These are phyloP conservation scores for Curvularia spicifera DNA, from an alignment of 2,329 filamentous ascomycete species.

Conservation along the genomic window DNA sequence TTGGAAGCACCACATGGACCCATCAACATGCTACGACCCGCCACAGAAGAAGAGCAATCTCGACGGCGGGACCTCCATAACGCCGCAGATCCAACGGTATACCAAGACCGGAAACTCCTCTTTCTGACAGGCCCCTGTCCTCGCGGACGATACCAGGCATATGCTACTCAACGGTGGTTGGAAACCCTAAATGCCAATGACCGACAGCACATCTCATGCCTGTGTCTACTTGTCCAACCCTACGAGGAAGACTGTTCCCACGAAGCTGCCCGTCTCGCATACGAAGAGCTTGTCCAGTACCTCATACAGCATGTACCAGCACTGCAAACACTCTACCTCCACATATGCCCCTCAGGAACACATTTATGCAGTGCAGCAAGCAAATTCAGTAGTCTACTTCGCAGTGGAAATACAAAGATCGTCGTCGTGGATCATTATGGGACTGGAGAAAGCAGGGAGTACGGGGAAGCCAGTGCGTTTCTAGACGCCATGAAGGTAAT, in stretches of 20 bases:
- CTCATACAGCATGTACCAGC: conserved; percentile 21
- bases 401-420: conserved; percentile 17
- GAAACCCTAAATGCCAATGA: conserved; percentile 21
- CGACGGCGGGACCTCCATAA: conserved; percentile 29
- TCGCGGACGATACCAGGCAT: conserved; percentile 43
- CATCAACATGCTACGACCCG: conserved; percentile 42
- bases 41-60: conserved; percentile 24
- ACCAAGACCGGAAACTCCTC: conserved; percentile 35
- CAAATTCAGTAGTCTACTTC: conserved; percentile 21
- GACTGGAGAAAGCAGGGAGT: conserved; percentile 8
- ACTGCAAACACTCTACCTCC: conserved; percentile 26
- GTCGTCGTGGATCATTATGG: conserved; percentile 9
- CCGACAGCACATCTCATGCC: conserved; percentile 25
- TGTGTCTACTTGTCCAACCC: conserved; percentile 34
- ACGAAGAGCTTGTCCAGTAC: conserved; percentile 26
- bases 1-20: conserved; percentile 30
- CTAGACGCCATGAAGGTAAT: conserved; percentile 6
- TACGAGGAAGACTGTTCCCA: conserved; percentile 41
- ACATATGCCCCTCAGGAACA: conserved; percentile 25
- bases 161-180: conserved; percentile 40
- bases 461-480: conserved; percentile 11
- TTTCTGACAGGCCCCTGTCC: conserved; percentile 41
- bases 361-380: conserved; percentile 10
- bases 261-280: conserved; percentile 20
- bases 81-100: conserved; percentile 36